Base-by-base conservation (phyloP, 1,284 basidiomycete species). In the Coniferiporia weirii region DNA sequence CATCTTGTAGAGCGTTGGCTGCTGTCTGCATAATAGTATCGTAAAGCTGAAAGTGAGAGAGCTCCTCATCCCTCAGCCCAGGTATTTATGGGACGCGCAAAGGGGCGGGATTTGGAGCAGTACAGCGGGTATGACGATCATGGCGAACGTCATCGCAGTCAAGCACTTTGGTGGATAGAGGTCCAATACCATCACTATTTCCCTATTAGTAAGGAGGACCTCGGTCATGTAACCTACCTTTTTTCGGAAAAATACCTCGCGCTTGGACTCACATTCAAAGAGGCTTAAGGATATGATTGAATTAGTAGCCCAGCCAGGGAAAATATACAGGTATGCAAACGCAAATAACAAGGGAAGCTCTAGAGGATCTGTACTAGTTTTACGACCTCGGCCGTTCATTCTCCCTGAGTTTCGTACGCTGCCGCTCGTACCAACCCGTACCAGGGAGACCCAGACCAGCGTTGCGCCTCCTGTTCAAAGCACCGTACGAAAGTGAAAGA, bases 1-100 rank as follows among this genome's bases (percentile, higher is more conserved):
- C 72, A 20, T 70, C 68, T 57, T 75, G 73, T n/a, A 69, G 57
- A 17, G 68, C 65, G 63, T 75, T 76, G 44, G 73, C 67, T 53
- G 67, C 69, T 49, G 72, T 67, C 63, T 75, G 72, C 73, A 73
- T 73, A 13, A 15, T 57, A 36, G 51, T 35, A 35, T 32, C 17
- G 45, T 22, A n/a, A 44, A 8, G 52, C 20, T 66, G 58, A 49
- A 17, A 15, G 5, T 9, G 17, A 50, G 38, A 13, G 49, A 13
- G 36, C n/a, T 51, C 9, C 43, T 20, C 52, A 32, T 22, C 38
- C 13, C 12, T 1, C 20, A 44, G 20, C 20, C 20, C 17, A 15
- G 38, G 12, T 40, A 3, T 15, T 46, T 46, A 46, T n/a, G n/a
- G n/a, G n/a, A n/a, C n/a, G n/a, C n/a, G n/a, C n/a, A n/a, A 46